A percentile compares a stretch with the other conserved stretches of the same genome.
Conservation (phyloP, 345 rosid genomes). For the Pistacia integerrima region DNA sequence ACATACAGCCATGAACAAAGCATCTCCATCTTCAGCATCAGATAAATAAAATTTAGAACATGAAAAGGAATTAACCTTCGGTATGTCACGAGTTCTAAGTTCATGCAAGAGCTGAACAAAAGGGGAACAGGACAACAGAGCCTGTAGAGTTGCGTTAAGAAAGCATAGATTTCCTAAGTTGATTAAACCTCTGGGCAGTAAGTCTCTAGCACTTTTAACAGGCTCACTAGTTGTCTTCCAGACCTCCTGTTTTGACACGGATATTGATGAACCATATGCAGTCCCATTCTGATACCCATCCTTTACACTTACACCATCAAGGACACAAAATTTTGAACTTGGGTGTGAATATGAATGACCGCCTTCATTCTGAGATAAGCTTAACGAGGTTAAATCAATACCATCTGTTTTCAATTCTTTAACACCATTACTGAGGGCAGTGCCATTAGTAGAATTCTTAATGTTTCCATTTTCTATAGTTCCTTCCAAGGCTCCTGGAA, state of each 20-base stretch:
- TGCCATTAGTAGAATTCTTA: conserved; percentile 22
- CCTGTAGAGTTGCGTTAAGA: conserved; percentile 90
- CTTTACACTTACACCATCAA: conserved; percentile 38
- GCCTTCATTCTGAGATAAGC: conserved; percentile 42
- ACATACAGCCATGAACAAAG: not conserved
- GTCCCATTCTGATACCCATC: conserved; percentile 26
- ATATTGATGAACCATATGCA: conserved; percentile 28
- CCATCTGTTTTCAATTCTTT: conserved; percentile 35
- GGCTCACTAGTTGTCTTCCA: conserved; percentile 39
- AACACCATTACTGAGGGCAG: conserved; percentile 48
- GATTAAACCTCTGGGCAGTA: conserved; percentile 79
- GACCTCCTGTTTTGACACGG: conserved; percentile 30
- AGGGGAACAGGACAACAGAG: conserved; percentile 82
- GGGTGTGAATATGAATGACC: conserved; percentile 35
- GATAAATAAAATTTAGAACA: not conserved
- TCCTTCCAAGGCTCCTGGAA: conserved; percentile 23
- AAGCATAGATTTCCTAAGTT: conserved; percentile 90
- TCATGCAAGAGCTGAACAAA: conserved; percentile 79
- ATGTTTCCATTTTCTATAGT: conserved; percentile 49
- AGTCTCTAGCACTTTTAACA: conserved; percentile 34
- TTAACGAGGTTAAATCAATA: conserved; percentile 31
- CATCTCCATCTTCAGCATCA: not conserved
- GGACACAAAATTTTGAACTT: conserved; percentile 51
- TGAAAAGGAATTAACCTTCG: conserved; percentile 50
- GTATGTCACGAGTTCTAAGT: conserved; percentile 51